phyloP scores from a whole-genome alignment of 345 rosid genomes.

The Angophora floribunda region DNA sequence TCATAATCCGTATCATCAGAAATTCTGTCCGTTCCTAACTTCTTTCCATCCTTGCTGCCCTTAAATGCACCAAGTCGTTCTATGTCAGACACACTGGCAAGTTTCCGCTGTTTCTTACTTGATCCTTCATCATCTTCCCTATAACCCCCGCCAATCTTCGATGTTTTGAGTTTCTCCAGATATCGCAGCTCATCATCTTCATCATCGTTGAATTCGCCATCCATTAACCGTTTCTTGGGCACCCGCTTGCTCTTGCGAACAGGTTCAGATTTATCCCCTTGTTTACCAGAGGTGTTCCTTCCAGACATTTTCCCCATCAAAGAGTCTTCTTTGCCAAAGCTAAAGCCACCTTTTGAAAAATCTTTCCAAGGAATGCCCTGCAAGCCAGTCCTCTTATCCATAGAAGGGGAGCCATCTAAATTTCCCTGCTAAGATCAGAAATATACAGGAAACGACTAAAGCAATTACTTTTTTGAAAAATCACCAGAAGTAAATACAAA shows the following conservation, averaged over 20 bases:
- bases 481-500: background rate
- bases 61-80: slow-evolving; percentile 25
- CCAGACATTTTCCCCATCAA: slow-evolving; percentile 33
- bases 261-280: slow-evolving; percentile 44
- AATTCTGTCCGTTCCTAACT: slow-evolving; percentile 26
- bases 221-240: slow-evolving; percentile 55
- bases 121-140: slow-evolving; percentile 53
- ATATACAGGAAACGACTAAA: background rate
- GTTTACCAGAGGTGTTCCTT: slow-evolving; percentile 31
- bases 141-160: slow-evolving; percentile 25
- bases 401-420: slow-evolving; percentile 31
- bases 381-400: slow-evolving; percentile 43
- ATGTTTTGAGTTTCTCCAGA: slow-evolving; percentile 65
- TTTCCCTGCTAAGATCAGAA: slow-evolving; percentile 32
- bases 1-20: slow-evolving; percentile 44
- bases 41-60: slow-evolving; percentile 45
- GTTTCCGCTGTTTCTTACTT: slow-evolving; percentile 44
- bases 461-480: background rate
- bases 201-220: slow-evolving; percentile 52
- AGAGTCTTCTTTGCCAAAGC: slow-evolving; percentile 46
- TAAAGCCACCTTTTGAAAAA: slow-evolving; percentile 45
- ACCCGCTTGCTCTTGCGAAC: slow-evolving; percentile 74
- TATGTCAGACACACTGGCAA: slow-evolving; percentile 48
- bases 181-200: slow-evolving; percentile 85
- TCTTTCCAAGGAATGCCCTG: slow-evolving; percentile 75